Percentiles rank a stretch among this genome's conserved stretches.
phyloP scores from a whole-genome alignment of 176 grass and related monocot genomes.

The Melocanna baccifera region DNA sequence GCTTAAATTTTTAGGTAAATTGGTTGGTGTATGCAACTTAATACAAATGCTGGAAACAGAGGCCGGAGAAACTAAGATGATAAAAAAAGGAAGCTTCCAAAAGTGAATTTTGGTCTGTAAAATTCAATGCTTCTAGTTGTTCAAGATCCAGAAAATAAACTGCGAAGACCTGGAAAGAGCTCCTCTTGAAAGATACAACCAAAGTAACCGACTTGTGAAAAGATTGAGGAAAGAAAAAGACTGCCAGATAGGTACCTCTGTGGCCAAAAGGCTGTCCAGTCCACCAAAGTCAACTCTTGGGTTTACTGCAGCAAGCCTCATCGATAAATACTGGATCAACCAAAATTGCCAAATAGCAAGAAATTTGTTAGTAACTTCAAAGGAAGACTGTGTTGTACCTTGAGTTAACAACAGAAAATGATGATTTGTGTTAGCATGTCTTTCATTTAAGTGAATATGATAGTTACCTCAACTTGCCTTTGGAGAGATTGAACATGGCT shows the following conservation, averaged over 20 bases:
- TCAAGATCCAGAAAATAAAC: background rate
- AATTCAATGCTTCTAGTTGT: background rate
- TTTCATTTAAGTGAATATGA: background rate
- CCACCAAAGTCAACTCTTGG: conserved; percentile 67
- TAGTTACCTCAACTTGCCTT: conserved; percentile 85
- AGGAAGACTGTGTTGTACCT: background rate
- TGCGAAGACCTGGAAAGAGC: background rate
- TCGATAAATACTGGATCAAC: conserved; percentile 69
- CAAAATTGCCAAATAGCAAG: conserved; percentile 11
- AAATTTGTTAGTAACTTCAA: background rate
- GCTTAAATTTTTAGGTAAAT: too few species aligned
- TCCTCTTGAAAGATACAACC: background rate
- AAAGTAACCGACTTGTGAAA: background rate
- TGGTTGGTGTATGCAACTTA: too few species aligned
- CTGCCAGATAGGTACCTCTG: conserved; percentile 43
- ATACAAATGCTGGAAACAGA: background rate
- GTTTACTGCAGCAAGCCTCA: conserved; percentile 80
- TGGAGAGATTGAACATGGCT: conserved; percentile 97
- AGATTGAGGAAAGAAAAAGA: background rate
- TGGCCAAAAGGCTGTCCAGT: conserved; percentile 62
- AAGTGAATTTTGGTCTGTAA: background rate
- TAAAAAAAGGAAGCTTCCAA: background rate
- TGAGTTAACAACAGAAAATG: background rate
- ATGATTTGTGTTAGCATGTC: background rate
- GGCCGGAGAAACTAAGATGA: background rate